Percentiles rank a stretch among this genome's conserved stretches.
Evolutionary conservation across 1,139 yeast species (phyloP).

Genomic region (Maudiozyma humilis): DNA sequence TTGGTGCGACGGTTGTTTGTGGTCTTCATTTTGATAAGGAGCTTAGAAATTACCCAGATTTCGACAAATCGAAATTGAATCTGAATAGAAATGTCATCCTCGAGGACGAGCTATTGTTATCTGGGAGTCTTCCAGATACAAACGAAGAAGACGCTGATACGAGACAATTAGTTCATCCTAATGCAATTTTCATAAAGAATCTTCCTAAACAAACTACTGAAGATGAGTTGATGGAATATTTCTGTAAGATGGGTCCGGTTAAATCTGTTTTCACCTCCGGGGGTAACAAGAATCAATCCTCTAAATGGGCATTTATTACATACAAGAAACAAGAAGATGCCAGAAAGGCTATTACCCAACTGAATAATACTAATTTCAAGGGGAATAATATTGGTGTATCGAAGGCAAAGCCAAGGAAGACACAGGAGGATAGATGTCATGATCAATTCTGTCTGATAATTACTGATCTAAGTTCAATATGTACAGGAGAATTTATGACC

Average conservation of each 20-base stretch:
- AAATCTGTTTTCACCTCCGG: constrained; percentile 35
- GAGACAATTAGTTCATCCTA: constrained; percentile 22
- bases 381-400: constrained; percentile 29
- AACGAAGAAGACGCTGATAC: constrained; percentile 1
- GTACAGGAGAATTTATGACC: constrained; percentile 23
- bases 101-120: constrained; percentile 21
- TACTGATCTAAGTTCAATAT: constrained; percentile 24
- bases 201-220: constrained; percentile 36
- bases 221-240: constrained; percentile 32
- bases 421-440: constrained; percentile 8
- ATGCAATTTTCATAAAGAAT: constrained; percentile 39
- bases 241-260: constrained; percentile 37
- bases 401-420: constrained; percentile 25
- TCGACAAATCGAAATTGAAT: constrained; percentile 21
- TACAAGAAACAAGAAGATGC: constrained; percentile 32
- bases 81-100: constrained; percentile 21
- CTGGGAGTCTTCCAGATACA: constrained; percentile 5
- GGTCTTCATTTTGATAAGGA: constrained; percentile 33
- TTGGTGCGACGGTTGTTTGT: constrained; percentile 28
- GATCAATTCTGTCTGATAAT: constrained; percentile 13
- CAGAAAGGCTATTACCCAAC: constrained; percentile 23
- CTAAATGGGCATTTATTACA: constrained; percentile 42
- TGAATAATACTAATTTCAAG: constrained; percentile 26
- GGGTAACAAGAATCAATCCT: constrained; percentile 31
- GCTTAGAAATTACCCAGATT: constrained; percentile 30